Percentiles rank a stretch among this genome's conserved stretches.
These are phyloP conservation scores for Leishmania arabica DNA, from an alignment of 208 protist genomes.

Conservation along the genomic window DNA sequence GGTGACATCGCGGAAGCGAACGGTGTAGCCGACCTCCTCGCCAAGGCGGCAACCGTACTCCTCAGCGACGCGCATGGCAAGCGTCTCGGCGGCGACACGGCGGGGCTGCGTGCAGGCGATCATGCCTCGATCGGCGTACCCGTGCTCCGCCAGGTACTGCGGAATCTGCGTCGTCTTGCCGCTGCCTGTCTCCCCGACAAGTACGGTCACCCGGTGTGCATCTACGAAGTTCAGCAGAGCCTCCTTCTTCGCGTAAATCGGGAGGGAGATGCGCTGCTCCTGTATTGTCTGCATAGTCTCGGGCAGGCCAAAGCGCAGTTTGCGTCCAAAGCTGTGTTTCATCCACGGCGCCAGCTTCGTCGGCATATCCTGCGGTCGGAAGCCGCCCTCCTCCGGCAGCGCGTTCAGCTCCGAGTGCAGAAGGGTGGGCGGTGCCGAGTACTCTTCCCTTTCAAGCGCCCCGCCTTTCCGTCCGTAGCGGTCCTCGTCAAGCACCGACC, in stretches of 20 bases:
- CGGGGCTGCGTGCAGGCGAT: constrained; percentile 98
- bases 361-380: constrained; percentile 50
- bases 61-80: constrained; percentile 98
- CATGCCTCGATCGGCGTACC: constrained; percentile 69
- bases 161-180: constrained; percentile 98
- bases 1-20: constrained; percentile 99
- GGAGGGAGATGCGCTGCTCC: constrained; percentile 88
- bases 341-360: constrained; percentile 84
- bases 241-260: constrained; percentile 95
- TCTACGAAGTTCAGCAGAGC: constrained; percentile 90
- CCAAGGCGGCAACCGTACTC: constrained; percentile 98
- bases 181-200: constrained; percentile 96
- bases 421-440: constrained; percentile 34
- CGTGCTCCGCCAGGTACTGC: constrained; percentile 94
- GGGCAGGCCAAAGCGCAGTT: constrained; percentile 69
- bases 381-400: constrained; percentile 64
- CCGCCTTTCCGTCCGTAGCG: not conserved
- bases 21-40: constrained; percentile 99
- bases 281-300: constrained; percentile 57
- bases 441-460: constrained; percentile 17
- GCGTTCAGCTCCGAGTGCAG: constrained; percentile 72
- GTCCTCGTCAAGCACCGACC: not conserved
- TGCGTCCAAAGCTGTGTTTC: constrained; percentile 69
- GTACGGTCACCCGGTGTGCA: constrained; percentile 83
- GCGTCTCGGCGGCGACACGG: constrained; percentile 98